These are phyloP conservation scores for Domatiomyces catenatus DNA, from an alignment of 2,329 filamentous ascomycete genomes.

Conservation along the genomic window DNA sequence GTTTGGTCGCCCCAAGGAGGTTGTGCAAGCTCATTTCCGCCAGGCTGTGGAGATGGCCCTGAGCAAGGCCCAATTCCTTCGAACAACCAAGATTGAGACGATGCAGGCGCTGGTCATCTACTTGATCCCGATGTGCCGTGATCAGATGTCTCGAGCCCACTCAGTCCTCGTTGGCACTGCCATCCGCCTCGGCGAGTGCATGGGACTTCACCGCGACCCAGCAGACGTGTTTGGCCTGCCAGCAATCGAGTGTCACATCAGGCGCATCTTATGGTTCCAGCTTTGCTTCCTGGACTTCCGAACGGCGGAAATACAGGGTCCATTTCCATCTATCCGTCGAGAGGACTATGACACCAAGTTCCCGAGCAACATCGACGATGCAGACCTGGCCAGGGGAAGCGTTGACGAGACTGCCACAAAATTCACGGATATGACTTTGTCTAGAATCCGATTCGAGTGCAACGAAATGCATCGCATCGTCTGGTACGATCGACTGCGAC, in stretches of 20 bases:
- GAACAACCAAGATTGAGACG: slow-evolving; percentile 57
- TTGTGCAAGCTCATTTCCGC: slow-evolving; percentile 47
- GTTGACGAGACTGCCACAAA: slow-evolving; percentile 30
- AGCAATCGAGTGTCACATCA: slow-evolving; percentile 54
- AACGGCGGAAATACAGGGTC: slow-evolving; percentile 60
- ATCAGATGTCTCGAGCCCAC: slow-evolving; percentile 57
- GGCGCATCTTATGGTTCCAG: slow-evolving; percentile 62
- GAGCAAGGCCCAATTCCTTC: slow-evolving; percentile 53
- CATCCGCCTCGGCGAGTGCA: slow-evolving; percentile 60
- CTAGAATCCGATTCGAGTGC: slow-evolving; percentile 55
- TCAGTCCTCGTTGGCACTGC: slow-evolving; percentile 57
- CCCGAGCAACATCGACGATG: slow-evolving; percentile 55
- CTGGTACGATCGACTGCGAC: slow-evolving; percentile 52
- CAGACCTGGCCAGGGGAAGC: slow-evolving; percentile 36
- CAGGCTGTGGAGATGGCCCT: slow-evolving; percentile 53
- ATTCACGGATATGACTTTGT: slow-evolving; percentile 55
- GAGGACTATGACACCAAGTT: slow-evolving; percentile 63
- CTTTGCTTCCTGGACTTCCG: slow-evolving; percentile 61
- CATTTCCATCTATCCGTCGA: slow-evolving; percentile 52
- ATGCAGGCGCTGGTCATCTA: slow-evolving; percentile 58
- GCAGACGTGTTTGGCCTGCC: slow-evolving; percentile 45
- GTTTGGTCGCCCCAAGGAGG: slow-evolving; percentile 41
- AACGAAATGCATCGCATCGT: slow-evolving; percentile 57
- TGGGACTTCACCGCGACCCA: slow-evolving; percentile 60
- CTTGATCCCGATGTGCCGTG: slow-evolving; percentile 55